phyloP scores from a whole-genome alignment of 2,329 filamentous ascomycete species.

The Pestalotiopsis sp. region DNA sequence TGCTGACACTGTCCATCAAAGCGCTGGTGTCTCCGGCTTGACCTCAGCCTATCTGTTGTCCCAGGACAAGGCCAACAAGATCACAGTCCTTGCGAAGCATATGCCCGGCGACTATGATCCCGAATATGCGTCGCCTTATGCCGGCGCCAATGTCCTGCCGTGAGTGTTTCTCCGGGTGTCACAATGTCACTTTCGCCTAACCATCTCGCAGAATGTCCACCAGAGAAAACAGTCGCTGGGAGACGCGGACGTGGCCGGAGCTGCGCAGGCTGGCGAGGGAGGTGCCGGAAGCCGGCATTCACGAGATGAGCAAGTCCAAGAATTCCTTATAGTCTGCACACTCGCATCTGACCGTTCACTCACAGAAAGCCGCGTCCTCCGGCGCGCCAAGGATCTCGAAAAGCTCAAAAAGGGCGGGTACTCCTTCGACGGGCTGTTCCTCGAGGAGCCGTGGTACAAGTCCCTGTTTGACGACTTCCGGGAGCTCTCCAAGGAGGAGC shows the following conservation, averaged over 20 bases:
- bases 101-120: constrained; percentile 94
- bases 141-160: constrained; percentile 35
- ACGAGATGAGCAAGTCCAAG: constrained; percentile 27
- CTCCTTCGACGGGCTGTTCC: constrained; percentile 69
- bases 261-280: constrained; percentile 31
- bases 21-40: constrained; percentile 35
- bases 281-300: constrained; percentile 36
- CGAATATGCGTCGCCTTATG: constrained; percentile 72
- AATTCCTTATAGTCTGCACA: not conserved
- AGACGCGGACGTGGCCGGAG: constrained; percentile 32
- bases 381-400: constrained; percentile 64
- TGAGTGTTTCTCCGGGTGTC: constrained; percentile 17
- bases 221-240: constrained; percentile 30
- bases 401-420: constrained; percentile 34
- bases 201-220: constrained; percentile 27
- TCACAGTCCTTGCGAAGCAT: constrained; percentile 81
- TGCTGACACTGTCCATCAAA: constrained; percentile 22
- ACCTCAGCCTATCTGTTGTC: constrained; percentile 36
- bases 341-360: not conserved
- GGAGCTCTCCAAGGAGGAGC: constrained; percentile 56
- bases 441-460: constrained; percentile 73
- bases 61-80: constrained; percentile 29
- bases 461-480: constrained; percentile 73
- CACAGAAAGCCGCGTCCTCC: constrained; percentile 50
- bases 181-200: not conserved